Percentiles rank a stretch among this genome's conserved stretches.
Conservation (phyloP, 1,139 yeast genomes). For the Tardiomyces depauwii region DNA sequence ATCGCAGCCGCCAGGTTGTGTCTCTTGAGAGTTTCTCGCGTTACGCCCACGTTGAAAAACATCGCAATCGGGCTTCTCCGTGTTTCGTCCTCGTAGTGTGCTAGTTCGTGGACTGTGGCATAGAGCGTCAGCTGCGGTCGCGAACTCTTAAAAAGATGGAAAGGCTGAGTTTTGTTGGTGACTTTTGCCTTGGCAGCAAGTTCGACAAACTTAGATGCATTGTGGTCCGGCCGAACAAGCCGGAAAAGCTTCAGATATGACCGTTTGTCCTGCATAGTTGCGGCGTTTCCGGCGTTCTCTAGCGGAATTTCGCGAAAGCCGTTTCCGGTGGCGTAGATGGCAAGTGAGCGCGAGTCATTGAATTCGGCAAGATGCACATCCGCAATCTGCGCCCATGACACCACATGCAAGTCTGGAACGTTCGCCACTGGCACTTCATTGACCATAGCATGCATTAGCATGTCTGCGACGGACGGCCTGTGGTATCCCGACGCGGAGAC, state of each 20-base stretch:
- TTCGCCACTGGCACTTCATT: constrained; percentile 65
- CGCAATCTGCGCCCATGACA: constrained; percentile 56
- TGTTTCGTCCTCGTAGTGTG: constrained; percentile 45
- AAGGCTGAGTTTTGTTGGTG: constrained; percentile 69
- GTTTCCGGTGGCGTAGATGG: constrained; percentile 6
- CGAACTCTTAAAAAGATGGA: constrained; percentile 58
- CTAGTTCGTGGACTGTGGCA: constrained; percentile 69
- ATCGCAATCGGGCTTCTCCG: constrained; percentile 45
- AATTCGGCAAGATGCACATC: constrained; percentile 28
- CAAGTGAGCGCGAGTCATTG: constrained; percentile 10
- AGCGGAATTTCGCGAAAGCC: not conserved
- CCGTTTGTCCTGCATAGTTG: not conserved
- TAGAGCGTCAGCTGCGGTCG: constrained; percentile 40
- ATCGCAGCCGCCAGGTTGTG: constrained; percentile 36
- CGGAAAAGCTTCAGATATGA: constrained; percentile 18
- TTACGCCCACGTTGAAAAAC: constrained; percentile 44
- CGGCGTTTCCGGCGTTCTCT: not conserved
- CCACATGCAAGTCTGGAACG: constrained; percentile 60
- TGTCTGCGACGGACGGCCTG: constrained; percentile 59
- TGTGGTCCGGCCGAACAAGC: constrained; percentile 24
- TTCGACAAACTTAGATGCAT: constrained; percentile 43
- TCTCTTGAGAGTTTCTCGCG: constrained; percentile 24
- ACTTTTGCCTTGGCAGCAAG: constrained; percentile 68
- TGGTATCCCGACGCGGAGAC: constrained; percentile 29
- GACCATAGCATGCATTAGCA: constrained; percentile 78